Evolutionary conservation across 306 rosid genomes (phyloP).

Genomic region (Cucumis cinereus): DNA sequence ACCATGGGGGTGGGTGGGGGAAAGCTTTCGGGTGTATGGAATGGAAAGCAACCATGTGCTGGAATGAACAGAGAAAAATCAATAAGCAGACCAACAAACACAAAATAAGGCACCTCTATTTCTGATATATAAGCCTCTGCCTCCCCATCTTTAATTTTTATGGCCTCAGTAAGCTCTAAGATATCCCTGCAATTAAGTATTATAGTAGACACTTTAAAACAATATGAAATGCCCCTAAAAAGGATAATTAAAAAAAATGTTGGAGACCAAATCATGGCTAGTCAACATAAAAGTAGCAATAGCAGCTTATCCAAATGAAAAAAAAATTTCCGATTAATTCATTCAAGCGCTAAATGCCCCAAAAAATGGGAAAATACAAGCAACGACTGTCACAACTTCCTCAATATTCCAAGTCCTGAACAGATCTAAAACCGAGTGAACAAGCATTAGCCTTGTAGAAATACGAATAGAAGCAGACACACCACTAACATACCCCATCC

Average conservation of each 20-base stretch:
- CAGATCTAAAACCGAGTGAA: neutral
- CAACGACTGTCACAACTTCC: neutral
- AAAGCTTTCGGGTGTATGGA: neutral
- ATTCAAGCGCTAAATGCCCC: neutral
- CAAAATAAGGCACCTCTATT: conserved; percentile 59
- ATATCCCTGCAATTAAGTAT: conserved; percentile 39
- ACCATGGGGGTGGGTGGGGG: neutral
- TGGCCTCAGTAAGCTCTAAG: conserved; percentile 72
- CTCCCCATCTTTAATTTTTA: conserved; percentile 70
- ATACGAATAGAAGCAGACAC: neutral
- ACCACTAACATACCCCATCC: neutral
- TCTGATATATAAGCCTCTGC: conserved; percentile 86
- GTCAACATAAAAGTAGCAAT: neutral
- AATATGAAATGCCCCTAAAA: neutral
- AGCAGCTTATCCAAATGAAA: neutral
- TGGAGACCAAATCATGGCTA: neutral
- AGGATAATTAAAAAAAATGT: neutral
- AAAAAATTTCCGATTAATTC: neutral
- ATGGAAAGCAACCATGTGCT: neutral
- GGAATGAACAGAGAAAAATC: neutral
- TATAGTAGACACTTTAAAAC: conserved; percentile 8
- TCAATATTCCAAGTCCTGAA: neutral
- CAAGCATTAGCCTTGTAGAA: neutral
- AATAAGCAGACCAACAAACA: neutral
- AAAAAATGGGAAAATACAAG: neutral